Conservation (phyloP, 345 rosid species). For the Anacardium occidentale region DNA sequence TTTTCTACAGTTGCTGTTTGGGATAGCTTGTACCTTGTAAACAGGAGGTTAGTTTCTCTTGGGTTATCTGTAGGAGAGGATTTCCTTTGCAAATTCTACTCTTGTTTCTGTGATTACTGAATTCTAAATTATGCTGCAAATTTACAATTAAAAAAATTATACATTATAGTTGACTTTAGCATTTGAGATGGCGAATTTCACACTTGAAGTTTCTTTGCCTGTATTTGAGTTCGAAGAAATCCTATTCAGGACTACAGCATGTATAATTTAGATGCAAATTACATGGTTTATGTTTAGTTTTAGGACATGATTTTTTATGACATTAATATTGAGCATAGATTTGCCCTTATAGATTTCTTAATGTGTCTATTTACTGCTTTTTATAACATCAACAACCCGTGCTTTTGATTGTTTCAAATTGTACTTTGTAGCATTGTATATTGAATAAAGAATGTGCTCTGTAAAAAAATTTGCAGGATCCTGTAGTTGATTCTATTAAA, state of each 20-base stretch:
- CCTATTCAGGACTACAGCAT: too few relatives aligned
- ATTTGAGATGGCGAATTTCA: too few relatives aligned
- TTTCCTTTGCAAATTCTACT: neutral
- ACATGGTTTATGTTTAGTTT: neutral
- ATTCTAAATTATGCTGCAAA: neutral
- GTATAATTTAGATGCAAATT: neutral
- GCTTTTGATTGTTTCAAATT: neutral
- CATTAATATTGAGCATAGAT: neutral
- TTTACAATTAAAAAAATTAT: neutral
- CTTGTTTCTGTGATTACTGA: neutral
- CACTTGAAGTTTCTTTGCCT: too few relatives aligned
- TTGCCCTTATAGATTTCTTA: neutral
- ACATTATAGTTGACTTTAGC: too few relatives aligned
- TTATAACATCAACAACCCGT: neutral
- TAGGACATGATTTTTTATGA: slow-evolving; percentile 3
- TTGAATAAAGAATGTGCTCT: neutral
- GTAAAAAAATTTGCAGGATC: slow-evolving; percentile 51
- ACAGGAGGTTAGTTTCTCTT: neutral
- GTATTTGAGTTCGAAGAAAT: too few relatives aligned
- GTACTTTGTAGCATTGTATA: neutral
- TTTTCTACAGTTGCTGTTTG: neutral
- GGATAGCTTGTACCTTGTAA: neutral
- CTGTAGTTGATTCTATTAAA: slow-evolving; percentile 59
- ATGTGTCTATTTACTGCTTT: neutral
- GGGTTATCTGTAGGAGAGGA: too few relatives aligned